Base-by-base conservation (phyloP, 306 rosid genomes). In the Acacia acuminata region DNA sequence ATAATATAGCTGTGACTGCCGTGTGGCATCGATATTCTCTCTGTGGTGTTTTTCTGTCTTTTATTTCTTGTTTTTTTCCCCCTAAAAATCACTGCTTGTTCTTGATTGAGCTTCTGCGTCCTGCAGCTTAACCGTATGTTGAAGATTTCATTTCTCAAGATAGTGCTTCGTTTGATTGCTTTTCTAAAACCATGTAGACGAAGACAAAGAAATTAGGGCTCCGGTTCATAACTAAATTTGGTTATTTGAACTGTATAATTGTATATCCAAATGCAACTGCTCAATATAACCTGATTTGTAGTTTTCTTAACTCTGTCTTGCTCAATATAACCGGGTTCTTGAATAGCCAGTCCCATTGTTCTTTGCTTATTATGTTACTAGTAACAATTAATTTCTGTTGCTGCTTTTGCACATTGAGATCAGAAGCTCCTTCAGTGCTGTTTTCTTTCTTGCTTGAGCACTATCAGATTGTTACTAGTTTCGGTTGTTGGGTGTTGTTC, bases 201-300 rank as follows among this genome's bases (percentile, higher is more conserved):
- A 8, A 14, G 16, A 2, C 16, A 72, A 68, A 55, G 32, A 51
- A 66, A 64, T 81, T 85, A 73, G 85, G 85, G 88, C 77, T 82
- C 78, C 30, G 45, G 38, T 78, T 20, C 38, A 27, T 73, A 47
- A 22, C 61, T 24, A 2, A 82, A 56, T 73, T 77, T 66, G 44
- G 51, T 81, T 81, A 44, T 42, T 77, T 75, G 4, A 66, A 72
- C 80, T 77, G 30, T 5, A 25, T 80, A 42, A 53, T 17, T 63
- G 32, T 40, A 32, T 53, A 0, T 65, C 16, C 2, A 53, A 77
- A 38, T 77, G 75, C 77, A 40, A 27, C 68, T 67, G 34, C 77
- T 55, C 60, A 16, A 42, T 27, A 12, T 38, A 38, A 45, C 38
- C 56, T 44, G 27, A 12, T 73, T 73, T 55, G 73, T 30, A 11